phyloP scores from a whole-genome alignment of 2,329 filamentous ascomycete genomes.

The Cercospora citrullina region DNA sequence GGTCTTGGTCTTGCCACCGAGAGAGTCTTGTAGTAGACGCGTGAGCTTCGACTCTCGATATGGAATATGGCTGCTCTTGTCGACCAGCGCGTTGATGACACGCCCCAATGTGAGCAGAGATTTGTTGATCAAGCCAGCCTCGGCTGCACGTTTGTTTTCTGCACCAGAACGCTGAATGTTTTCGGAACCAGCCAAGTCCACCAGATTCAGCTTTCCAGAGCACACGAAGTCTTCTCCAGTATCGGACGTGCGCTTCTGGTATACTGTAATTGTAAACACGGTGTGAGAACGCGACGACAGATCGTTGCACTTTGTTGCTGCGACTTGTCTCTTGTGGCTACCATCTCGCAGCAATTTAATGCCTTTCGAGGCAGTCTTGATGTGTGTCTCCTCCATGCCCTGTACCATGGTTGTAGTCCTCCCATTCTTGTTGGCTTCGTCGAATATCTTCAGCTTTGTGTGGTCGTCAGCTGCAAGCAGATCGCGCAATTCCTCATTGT shows the following conservation, averaged over 20 bases:
- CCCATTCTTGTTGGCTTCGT: conserved; percentile 85
- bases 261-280: conserved; percentile 92
- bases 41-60: conserved; percentile 95
- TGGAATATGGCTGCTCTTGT: conserved; percentile 85
- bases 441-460: conserved; percentile 90
- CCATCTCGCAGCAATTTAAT: conserved; percentile 86
- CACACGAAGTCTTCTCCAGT: conserved; percentile 87
- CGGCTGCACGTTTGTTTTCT: conserved; percentile 94
- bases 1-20: conserved; percentile 93
- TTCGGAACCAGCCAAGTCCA: conserved; percentile 94
- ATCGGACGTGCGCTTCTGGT: conserved; percentile 77
- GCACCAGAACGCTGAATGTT: conserved; percentile 97
- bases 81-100: conserved; percentile 96
- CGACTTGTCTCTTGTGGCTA: conserved; percentile 94
- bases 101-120: conserved; percentile 90
- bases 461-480: conserved; percentile 78
- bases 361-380: conserved; percentile 78
- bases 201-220: conserved; percentile 90
- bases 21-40: conserved; percentile 88
- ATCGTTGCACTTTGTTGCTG: conserved; percentile 99
- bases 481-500: conserved; percentile 95
- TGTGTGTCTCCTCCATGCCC: conserved; percentile 95
- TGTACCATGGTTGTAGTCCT: conserved; percentile 84
- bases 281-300: conserved; percentile 96
- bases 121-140: conserved; percentile 97